Base-by-base conservation (phyloP, 78 protist genomes). In the Monosiga brevicollis region DNA sequence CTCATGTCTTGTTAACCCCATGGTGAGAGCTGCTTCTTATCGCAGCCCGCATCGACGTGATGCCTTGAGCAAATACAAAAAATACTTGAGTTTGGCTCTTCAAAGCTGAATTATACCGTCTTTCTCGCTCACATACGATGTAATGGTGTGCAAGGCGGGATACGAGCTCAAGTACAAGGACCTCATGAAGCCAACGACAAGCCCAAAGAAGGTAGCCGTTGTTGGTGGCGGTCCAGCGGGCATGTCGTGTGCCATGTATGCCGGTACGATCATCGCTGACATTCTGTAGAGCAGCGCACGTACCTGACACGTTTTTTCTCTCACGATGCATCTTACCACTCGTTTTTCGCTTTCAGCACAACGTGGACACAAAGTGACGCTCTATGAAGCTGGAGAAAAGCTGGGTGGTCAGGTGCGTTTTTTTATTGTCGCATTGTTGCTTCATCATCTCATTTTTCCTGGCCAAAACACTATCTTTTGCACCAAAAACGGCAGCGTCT, bases 161-260 rank as follows among this genome's bases (percentile, higher is more conserved):
- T 20, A 49, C 62, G 62, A 49, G 62, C 62, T 49, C 29, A 49
- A 49, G 62, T 15, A 20, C 15, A 15, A 6, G 62, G 29, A 49
- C 62, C 29, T 49, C 29, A 6, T 20, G 29, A 49, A 6, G 29
- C 62, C 62, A 20, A 15, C 62, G 62, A 15, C 62, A 6, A 49
- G 29, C 62, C 62, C 62, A 6, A 49, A 42, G 42, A 43, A 72
- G 36, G 76, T 89, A 29, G 92, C 87, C 22, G 83, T 89, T 26
- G 87, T 89, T 32, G 92, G 92, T 37, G 89, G 89, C 1, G 92
- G 92, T 6, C 92, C 92, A 1, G 92, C 89, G 1, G 92, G 92
- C 55, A 54, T 76, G 42, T 73, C 89, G 1, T 70, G 35, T 24
- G 88, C 89, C 29, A 70, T 76, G 2, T 42, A 43, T 15, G 86